Conservation (phyloP, 2,329 filamentous ascomycete species). For the Davidsoniella australis region DNA sequence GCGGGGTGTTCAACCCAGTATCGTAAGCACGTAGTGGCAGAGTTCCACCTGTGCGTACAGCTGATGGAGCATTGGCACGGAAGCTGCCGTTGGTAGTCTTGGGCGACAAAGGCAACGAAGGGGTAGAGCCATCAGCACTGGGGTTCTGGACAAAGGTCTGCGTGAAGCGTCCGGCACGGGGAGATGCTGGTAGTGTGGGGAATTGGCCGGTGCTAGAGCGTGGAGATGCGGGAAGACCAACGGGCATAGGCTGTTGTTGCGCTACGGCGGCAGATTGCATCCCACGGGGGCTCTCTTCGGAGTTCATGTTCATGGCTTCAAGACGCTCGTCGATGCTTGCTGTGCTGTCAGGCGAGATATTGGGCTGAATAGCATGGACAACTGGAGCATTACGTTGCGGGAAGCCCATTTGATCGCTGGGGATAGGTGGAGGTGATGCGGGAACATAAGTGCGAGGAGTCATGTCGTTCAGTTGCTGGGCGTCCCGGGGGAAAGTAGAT, state of each 20-base stretch:
- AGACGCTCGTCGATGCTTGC: slow-evolving; percentile 31
- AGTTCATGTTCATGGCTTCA: slow-evolving; percentile 3
- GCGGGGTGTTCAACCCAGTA: slow-evolving; percentile 34
- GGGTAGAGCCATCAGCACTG: background rate
- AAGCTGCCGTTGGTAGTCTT: slow-evolving; percentile 31
- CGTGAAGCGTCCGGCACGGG: slow-evolving; percentile 2
- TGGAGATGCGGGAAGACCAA: slow-evolving; percentile 25
- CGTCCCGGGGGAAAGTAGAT: slow-evolving; percentile 38
- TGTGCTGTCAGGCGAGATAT: slow-evolving; percentile 29
- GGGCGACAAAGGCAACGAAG: slow-evolving; percentile 30
- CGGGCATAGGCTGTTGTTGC: slow-evolving; percentile 29
- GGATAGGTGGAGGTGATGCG: slow-evolving; percentile 32
- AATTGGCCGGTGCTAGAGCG: slow-evolving; percentile 22
- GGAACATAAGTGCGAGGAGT: slow-evolving; percentile 41
- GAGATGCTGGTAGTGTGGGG: slow-evolving; percentile 16
- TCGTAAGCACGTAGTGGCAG: slow-evolving; percentile 47
- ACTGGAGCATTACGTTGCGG: background rate
- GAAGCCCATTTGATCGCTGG: slow-evolving; percentile 20
- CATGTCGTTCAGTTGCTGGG: slow-evolving; percentile 40
- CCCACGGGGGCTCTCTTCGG: background rate
- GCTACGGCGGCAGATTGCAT: background rate
- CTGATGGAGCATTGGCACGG: slow-evolving; percentile 32
- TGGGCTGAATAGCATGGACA: slow-evolving; percentile 22
- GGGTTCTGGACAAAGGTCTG: background rate
- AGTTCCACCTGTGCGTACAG: slow-evolving; percentile 37